These are phyloP conservation scores for Sporothrix curviconia DNA, from an alignment of 2,329 filamentous ascomycete genomes.

Conservation along the genomic window DNA sequence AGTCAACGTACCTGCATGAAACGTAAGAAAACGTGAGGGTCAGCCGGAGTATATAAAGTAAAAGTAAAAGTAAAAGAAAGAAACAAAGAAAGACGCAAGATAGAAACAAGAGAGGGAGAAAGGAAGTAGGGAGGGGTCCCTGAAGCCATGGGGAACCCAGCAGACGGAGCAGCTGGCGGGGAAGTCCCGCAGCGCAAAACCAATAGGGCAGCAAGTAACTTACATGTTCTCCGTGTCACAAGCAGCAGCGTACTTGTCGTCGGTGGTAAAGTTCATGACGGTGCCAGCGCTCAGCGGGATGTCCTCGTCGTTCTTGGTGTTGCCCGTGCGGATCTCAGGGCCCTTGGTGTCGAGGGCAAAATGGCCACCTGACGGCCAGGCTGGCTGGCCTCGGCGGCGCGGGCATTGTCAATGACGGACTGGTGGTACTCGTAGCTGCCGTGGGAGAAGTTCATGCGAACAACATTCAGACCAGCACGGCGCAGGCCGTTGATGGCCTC, in stretches of 20 bases:
- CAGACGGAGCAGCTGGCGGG: neutral
- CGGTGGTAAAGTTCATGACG: conserved; percentile 92
- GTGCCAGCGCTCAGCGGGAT: conserved; percentile 76
- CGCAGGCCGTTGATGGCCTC: conserved; percentile 95
- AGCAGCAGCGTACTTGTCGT: conserved; percentile 79
- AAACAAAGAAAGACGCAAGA: neutral
- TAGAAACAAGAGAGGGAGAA: neutral
- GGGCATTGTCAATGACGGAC: conserved; percentile 94
- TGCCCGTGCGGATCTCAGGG: conserved; percentile 55
- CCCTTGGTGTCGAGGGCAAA: conserved; percentile 73
- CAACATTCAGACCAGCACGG: conserved; percentile 87
- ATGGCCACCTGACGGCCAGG: conserved; percentile 86
- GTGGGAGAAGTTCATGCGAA: conserved; percentile 99
- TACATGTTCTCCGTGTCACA: conserved; percentile 93
- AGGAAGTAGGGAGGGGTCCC: conserved; percentile 16
- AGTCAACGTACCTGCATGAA: conserved; percentile 81
- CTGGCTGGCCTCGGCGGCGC: conserved; percentile 72
- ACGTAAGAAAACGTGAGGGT: conserved; percentile 1
- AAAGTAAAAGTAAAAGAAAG: neutral
- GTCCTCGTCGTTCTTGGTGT: conserved; percentile 70
- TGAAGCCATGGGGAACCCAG: neutral
- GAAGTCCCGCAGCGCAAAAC: no score
- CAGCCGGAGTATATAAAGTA: neutral
- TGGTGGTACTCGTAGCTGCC: conserved; percentile 87
- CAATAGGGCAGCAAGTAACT: conserved; percentile 27